A percentile compares a stretch with the other conserved stretches of the same genome.
Evolutionary conservation across 2,329 filamentous ascomycete genomes (phyloP).

Genomic region (Ophiocordyceps camponoti-saundersi): DNA sequence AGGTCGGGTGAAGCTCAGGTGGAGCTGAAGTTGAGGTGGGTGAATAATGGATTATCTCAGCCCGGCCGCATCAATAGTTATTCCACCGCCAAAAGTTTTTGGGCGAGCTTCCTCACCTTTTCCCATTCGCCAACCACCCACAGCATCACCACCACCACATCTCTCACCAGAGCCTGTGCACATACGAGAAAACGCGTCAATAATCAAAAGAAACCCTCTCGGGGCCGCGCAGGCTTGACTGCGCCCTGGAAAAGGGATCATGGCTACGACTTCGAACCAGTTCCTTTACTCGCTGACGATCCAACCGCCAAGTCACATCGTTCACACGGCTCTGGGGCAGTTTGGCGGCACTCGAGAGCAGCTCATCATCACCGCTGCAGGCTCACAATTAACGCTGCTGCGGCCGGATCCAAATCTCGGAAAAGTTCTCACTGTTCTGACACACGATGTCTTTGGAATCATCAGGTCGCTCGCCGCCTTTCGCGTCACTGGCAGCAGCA

Average conservation of each 20-base stretch:
- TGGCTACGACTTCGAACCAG: conserved; percentile 98
- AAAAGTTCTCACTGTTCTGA: conserved; percentile 71
- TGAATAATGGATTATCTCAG: neutral
- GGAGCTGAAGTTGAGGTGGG: neutral
- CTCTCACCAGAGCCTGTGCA: neutral
- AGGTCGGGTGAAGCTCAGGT: neutral
- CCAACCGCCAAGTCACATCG: conserved; percentile 77
- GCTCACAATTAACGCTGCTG: conserved; percentile 75
- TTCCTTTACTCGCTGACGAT: conserved; percentile 97
- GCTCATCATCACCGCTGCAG: conserved; percentile 87
- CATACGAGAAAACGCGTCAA: neutral
- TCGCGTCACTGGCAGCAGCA: conserved; percentile 79
- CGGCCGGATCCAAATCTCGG: conserved; percentile 73
- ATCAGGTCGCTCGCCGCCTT: conserved; percentile 81
- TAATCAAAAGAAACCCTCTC: neutral
- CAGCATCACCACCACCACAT: too few relatives aligned
- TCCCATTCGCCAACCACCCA: neutral
- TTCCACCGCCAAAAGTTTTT: conserved; percentile 17
- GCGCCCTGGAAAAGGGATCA: conserved; percentile 34
- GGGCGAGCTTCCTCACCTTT: conserved; percentile 9
- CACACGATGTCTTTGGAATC: conserved; percentile 92
- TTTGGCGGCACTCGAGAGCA: conserved; percentile 95
- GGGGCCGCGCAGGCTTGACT: conserved; percentile 30
- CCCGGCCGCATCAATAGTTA: conserved; percentile 18
- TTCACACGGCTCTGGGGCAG: conserved; percentile 82